Evolutionary conservation across 257 asterid genomes (phyloP).

Genomic region (Solanum paucissectum): DNA sequence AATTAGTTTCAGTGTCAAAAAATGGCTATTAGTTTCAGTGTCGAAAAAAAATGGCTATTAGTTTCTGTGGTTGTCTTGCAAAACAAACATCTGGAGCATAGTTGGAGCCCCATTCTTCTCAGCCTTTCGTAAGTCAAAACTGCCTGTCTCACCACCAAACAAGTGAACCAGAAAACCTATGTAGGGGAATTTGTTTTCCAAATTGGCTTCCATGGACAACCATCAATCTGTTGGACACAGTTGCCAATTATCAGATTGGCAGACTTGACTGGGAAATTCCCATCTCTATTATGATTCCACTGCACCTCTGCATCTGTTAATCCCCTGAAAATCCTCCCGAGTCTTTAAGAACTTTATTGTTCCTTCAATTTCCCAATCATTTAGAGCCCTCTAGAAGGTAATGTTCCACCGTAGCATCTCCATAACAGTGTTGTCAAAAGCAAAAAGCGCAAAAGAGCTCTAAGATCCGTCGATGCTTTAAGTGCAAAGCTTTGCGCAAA

Average conservation of each 20-base stretch:
- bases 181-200: not conserved
- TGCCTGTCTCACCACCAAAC: not conserved
- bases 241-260: not conserved
- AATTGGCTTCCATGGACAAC: not conserved
- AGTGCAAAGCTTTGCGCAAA: not conserved
- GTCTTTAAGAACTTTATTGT: not conserved
- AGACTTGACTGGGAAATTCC: not conserved
- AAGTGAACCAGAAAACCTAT: not conserved
- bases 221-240: not conserved
- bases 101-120: not conserved
- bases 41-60: not conserved
- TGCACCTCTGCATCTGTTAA: not conserved
- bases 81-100: not conserved
- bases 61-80: not conserved
- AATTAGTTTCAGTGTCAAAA: not conserved
- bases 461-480: not conserved
- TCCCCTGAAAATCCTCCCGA: not conserved
- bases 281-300: not conserved
- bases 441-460: not conserved
- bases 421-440: not conserved
- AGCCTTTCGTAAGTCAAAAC: not conserved
- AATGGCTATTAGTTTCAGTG: no score
- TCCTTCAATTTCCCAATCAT: not conserved
- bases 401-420: not conserved
- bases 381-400: not conserved